A percentile compares a stretch with the other conserved stretches of the same genome.
These are phyloP conservation scores for Penicillium ucsense DNA, from an alignment of 495 filamentous ascomycete genomes.

Conservation along the genomic window DNA sequence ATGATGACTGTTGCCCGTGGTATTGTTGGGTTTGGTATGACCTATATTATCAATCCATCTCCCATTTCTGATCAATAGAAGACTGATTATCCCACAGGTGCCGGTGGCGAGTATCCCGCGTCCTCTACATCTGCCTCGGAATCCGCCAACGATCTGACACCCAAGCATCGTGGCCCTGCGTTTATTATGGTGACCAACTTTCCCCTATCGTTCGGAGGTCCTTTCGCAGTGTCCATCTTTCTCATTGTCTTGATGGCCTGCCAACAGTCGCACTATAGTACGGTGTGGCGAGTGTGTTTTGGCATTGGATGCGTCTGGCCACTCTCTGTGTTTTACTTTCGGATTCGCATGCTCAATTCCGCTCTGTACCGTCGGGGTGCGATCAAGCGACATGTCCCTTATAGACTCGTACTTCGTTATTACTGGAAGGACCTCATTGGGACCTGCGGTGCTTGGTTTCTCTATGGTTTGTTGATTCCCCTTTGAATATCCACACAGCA, in stretches of 20 bases:
- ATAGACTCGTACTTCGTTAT: constrained; percentile 31
- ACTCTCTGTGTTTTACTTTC: constrained; percentile 43
- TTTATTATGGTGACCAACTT: constrained; percentile 48
- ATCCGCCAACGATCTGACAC: constrained; percentile 38
- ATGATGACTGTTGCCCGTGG: constrained; percentile 44
- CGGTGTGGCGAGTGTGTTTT: constrained; percentile 44
- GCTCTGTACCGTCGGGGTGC: constrained; percentile 39
- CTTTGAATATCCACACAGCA: too few relatives aligned
- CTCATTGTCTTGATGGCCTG: constrained; percentile 38
- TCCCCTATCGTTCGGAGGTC: constrained; percentile 39
- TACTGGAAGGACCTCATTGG: constrained; percentile 43
- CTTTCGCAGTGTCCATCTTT: constrained; percentile 38
- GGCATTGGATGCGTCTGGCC: constrained; percentile 43
- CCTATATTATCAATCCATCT: not conserved
- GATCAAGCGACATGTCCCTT: constrained; percentile 38
- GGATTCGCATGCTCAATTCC: constrained; percentile 43
- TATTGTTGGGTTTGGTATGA: constrained; percentile 34
- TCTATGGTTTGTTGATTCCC: constrained; percentile 28
- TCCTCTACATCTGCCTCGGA: constrained; percentile 37
- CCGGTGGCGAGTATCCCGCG: constrained; percentile 40
- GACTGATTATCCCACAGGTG: constrained; percentile 4
- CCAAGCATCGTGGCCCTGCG: constrained; percentile 36
- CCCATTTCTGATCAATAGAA: not conserved
- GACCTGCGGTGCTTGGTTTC: constrained; percentile 41
- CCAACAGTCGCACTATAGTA: constrained; percentile 29